Conservation (phyloP, 495 filamentous ascomycete species). For the Hypoxylon crocopeplum region DNA sequence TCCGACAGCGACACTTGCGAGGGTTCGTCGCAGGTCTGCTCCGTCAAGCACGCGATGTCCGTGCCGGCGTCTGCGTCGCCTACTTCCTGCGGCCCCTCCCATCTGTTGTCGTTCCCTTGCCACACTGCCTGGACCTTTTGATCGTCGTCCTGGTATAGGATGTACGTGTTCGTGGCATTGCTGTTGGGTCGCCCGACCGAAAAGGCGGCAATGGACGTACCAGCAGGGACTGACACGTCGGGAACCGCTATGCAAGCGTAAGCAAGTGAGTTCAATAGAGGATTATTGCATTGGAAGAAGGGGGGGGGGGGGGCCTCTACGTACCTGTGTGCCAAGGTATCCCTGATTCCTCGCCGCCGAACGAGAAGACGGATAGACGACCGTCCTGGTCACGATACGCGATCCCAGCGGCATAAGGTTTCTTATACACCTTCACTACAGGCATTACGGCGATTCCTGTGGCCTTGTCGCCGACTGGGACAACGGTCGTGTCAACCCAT, state of each 20-base stretch:
- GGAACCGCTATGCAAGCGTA: conserved; percentile 5
- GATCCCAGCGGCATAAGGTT: conserved; percentile 17
- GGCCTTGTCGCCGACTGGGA: conserved; percentile 11
- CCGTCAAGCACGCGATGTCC: conserved; percentile 33
- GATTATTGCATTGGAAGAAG: neutral
- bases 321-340: conserved; percentile 22
- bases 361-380: conserved; percentile 21
- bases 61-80: conserved; percentile 28
- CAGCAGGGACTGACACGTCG: conserved; percentile 5
- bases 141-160: conserved; percentile 26
- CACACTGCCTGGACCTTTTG: conserved; percentile 25
- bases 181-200: conserved; percentile 7
- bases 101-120: conserved; percentile 20
- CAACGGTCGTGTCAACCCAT: conserved; percentile 4
- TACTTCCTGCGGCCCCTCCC: conserved; percentile 26
- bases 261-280: neutral
- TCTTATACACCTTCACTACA: neutral
- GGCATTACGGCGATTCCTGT: conserved; percentile 19
- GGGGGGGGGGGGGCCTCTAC: neutral
- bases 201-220: conserved; percentile 21
- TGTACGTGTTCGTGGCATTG: conserved; percentile 26
- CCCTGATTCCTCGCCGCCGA: conserved; percentile 24
- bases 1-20: neutral
- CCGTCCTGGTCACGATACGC: conserved; percentile 27
- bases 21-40: conserved; percentile 10